Evolutionary conservation across 352 stramenopile species (phyloP), one percentile per base, ranked within the genome.

Genomic region (Phytopythium kandeliae): DNA sequence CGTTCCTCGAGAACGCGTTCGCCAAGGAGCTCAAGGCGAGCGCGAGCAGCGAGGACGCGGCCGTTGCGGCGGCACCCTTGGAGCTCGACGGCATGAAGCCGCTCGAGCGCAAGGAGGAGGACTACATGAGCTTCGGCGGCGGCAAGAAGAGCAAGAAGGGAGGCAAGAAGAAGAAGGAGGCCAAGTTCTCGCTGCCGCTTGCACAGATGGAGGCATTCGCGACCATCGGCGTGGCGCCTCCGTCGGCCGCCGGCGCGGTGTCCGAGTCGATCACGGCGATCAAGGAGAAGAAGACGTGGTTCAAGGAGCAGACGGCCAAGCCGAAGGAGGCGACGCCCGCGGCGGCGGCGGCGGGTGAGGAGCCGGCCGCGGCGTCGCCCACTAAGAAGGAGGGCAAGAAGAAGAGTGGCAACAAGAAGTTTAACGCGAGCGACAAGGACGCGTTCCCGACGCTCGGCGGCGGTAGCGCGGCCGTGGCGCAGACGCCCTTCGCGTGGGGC

Each of bases 211-310:
- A 94, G 47, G 91, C 95, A 49, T 98, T 98, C 74, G 94, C 77
- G 56, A 80, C 96, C 46, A 64, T 99, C 21, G 85, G 78, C 28
- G 67, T 99, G 48, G 71, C 86, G 57, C 94, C 95, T 34, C 95
- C 96, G 11, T 84, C 88, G 40, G 88, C 77, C 46, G 72, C 96
- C 19, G 76, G 81, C 31, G 76, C 77, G 22, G 76, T 98, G 12
- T 65, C 75, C 40, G 74, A 77, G n/a, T 95, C 89, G 25, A 82
- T 98, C 61, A 74, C 89, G 49, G 94, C 89, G 51, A 87, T 99
- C 25, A 96, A 97, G 66, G 89, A 85, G n/a, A 98, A 98, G 86
- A 98, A 99, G 73, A 61, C 81, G 25, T 94, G 77, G 81, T 94
- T 89, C 56, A 68, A 67, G 28, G 70, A 70, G 57, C 80, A 94